phyloP scores from a whole-genome alignment of 2,329 filamentous ascomycete genomes.

The Rasamsonia emersonii region DNA sequence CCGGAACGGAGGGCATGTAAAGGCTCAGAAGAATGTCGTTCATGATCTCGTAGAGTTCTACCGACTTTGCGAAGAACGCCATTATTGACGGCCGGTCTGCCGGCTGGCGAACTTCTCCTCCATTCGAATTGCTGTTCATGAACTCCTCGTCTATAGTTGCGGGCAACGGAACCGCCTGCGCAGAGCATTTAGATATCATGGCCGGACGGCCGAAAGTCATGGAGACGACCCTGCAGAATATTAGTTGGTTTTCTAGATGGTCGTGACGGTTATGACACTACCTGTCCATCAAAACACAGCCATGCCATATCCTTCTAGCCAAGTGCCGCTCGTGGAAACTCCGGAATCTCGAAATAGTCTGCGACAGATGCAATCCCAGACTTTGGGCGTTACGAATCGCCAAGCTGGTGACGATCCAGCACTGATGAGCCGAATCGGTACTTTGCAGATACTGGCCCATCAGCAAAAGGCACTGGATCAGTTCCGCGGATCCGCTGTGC shows the following conservation, averaged over 20 bases:
- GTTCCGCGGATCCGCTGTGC: slow-evolving; percentile 35
- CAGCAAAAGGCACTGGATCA: slow-evolving; percentile 41
- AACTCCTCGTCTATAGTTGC: slow-evolving; percentile 24
- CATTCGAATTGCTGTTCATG: slow-evolving; percentile 10
- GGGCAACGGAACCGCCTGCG: slow-evolving; percentile 20
- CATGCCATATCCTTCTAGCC: slow-evolving; percentile 27
- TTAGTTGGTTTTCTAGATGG: slow-evolving; percentile 7
- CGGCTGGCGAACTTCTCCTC: slow-evolving; percentile 13
- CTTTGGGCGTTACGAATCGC: slow-evolving; percentile 42
- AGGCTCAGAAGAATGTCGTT: slow-evolving; percentile 25
- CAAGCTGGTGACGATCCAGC: slow-evolving; percentile 42
- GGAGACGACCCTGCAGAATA: slow-evolving; percentile 20
- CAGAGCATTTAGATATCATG: slow-evolving; percentile 24
- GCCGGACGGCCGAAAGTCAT: slow-evolving; percentile 31
- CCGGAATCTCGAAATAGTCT: slow-evolving; percentile 21
- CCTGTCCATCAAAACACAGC: slow-evolving; percentile 30
- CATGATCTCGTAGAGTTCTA: slow-evolving; percentile 28
- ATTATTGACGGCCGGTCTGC: slow-evolving; percentile 19
- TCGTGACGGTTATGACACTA: slow-evolving; percentile 5
- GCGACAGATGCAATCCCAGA: slow-evolving; percentile 37
- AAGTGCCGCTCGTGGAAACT: slow-evolving; percentile 8
- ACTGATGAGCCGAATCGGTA: slow-evolving; percentile 40
- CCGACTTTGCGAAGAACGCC: slow-evolving; percentile 23
- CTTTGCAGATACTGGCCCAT: slow-evolving; percentile 44
- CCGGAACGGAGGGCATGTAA: slow-evolving; percentile 18